Evolutionary conservation across 768 basidiomycete species (phyloP).

Genomic region (Daedalea quercina): DNA sequence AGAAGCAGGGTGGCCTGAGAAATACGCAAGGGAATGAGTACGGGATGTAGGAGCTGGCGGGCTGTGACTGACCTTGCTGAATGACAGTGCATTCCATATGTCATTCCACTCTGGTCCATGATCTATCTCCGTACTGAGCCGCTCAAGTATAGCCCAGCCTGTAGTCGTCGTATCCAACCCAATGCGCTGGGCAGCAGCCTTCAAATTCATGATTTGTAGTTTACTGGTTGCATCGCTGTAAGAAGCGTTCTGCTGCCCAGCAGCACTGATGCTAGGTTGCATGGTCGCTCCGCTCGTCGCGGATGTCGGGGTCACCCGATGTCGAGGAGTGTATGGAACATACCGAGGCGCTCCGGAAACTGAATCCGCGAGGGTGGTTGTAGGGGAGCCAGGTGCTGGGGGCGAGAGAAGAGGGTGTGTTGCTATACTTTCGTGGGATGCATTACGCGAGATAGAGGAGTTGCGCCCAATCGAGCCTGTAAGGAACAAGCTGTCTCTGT

Average conservation of each 20-base stretch:
- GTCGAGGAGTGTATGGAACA: constrained; percentile 73
- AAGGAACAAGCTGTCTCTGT: constrained; percentile 21
- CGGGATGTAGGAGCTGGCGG: not conserved
- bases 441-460: constrained; percentile 8
- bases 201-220: constrained; percentile 67
- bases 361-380: constrained; percentile 15
- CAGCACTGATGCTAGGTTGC: constrained; percentile 29
- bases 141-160: constrained; percentile 78
- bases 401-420: constrained; percentile 65
- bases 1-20: constrained; percentile 73
- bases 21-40: not conserved
- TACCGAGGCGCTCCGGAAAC: constrained; percentile 39
- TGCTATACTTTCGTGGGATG: constrained; percentile 44
- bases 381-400: constrained; percentile 20
- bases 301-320: constrained; percentile 45
- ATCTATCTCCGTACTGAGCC: constrained; percentile 46
- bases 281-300: constrained; percentile 37
- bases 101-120: constrained; percentile 59
- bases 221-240: constrained; percentile 60
- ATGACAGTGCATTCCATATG: constrained; percentile 56
- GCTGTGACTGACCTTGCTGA: constrained; percentile 51
- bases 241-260: constrained; percentile 34
- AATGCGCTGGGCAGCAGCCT: constrained; percentile 60
- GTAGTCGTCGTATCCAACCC: constrained; percentile 58
- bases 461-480: constrained; percentile 19